Evolutionary conservation across 495 filamentous ascomycete genomes (phyloP).

Genomic region (Niebla homalea): DNA sequence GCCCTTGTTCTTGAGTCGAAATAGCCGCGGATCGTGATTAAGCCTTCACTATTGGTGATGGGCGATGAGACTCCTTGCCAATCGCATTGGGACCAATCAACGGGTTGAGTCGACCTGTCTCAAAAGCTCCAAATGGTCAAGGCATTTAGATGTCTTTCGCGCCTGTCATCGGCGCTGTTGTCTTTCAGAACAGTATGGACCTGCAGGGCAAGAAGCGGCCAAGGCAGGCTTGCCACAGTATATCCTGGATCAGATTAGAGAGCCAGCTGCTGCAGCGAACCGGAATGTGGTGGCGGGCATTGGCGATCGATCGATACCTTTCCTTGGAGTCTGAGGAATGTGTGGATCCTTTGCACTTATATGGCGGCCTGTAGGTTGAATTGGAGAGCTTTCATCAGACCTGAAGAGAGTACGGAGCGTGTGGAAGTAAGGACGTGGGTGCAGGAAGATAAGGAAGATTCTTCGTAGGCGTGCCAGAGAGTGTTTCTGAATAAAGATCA

Average conservation of each 20-base stretch:
- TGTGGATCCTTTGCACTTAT: slow-evolving; percentile 49
- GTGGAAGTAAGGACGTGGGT: slow-evolving; percentile 50
- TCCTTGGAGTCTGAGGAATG: slow-evolving; percentile 45
- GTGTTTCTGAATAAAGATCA: too few species aligned
- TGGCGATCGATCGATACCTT: slow-evolving; percentile 37
- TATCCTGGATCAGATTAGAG: slow-evolving; percentile 30
- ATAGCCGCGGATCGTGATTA: too few species aligned
- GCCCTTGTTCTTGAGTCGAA: too few species aligned
- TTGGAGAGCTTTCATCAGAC: slow-evolving; percentile 40
- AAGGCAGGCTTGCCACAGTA: slow-evolving; percentile 31
- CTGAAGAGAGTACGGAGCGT: slow-evolving; percentile 40
- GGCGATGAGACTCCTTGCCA: too few species aligned
- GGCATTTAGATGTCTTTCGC: not conserved
- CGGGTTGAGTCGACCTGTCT: too few species aligned
- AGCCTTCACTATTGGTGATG: too few species aligned
- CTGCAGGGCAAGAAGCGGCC: slow-evolving; percentile 23
- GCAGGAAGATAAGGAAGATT: too few species aligned
- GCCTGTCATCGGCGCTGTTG: slow-evolving; percentile 49
- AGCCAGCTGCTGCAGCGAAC: slow-evolving; percentile 38
- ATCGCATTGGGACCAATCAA: too few species aligned
- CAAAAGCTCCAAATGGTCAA: too few species aligned
- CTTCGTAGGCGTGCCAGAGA: too few species aligned
- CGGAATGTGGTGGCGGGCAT: slow-evolving; percentile 33
- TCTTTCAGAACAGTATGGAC: slow-evolving; percentile 57
- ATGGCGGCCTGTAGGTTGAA: slow-evolving; percentile 36